A percentile compares a stretch with the other conserved stretches of the same genome.
phyloP scores from a whole-genome alignment of 2,329 filamentous ascomycete species.

The Rugonectria rugulosa region DNA sequence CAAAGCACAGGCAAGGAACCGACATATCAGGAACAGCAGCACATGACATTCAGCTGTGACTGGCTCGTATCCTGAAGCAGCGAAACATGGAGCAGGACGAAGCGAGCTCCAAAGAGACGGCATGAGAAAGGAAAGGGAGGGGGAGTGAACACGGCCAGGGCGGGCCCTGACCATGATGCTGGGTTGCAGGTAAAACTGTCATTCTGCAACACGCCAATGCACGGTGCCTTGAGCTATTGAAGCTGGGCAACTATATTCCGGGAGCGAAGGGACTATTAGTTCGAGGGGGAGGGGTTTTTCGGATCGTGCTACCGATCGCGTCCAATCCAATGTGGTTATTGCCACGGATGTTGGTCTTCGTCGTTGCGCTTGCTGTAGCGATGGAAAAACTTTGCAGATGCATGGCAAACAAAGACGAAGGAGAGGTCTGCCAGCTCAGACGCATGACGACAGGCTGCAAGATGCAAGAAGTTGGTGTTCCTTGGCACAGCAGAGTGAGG shows the following conservation, averaged over 20 bases:
- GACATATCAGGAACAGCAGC: not conserved
- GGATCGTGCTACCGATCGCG: too few species aligned
- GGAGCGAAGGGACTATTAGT: too few species aligned
- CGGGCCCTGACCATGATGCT: slow-evolving; percentile 13
- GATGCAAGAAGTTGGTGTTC: not conserved
- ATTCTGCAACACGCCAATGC: slow-evolving; percentile 34
- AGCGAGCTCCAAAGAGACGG: too few species aligned
- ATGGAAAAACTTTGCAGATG: too few species aligned
- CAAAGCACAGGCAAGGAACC: not conserved
- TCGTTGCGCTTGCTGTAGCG: too few species aligned
- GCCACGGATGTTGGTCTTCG: too few species aligned
- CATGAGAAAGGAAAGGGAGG: not conserved
- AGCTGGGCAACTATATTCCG: too few species aligned
- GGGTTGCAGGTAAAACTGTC: slow-evolving; percentile 28
- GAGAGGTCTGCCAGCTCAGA: too few species aligned
- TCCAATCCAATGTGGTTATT: too few species aligned
- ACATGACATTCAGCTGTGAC: slow-evolving; percentile 6
- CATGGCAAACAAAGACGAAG: too few species aligned
- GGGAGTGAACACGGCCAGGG: not conserved
- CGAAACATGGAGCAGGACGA: not conserved
- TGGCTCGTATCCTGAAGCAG: slow-evolving; percentile 12
- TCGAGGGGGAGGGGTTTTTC: too few species aligned
- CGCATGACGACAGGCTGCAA: too few species aligned
- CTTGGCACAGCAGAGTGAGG: slow-evolving; percentile 18
- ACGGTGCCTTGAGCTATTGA: slow-evolving; percentile 21